These are phyloP conservation scores for Cladochytrium replicatum DNA, from an alignment of 192 early-diverging fungal genomes.

Conservation along the genomic window DNA sequence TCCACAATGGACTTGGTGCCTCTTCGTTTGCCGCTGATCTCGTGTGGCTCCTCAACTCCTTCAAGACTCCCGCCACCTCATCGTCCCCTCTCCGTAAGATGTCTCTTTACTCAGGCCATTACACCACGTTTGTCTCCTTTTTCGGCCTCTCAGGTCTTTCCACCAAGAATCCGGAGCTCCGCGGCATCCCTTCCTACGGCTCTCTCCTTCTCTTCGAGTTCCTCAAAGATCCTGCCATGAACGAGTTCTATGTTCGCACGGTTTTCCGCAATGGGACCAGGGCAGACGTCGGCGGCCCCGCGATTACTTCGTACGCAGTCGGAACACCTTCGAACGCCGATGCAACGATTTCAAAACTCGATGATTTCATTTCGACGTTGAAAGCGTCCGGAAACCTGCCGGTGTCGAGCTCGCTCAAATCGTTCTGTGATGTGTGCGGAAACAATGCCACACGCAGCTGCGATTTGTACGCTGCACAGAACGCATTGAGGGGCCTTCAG, in stretches of 20 bases:
- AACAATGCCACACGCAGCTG: constrained; percentile 7
- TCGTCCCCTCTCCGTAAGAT: constrained; percentile 1
- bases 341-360: not conserved
- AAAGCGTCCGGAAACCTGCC: constrained; percentile 1
- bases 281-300: not conserved
- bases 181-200: constrained; percentile 12
- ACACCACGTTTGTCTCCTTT: constrained; percentile 17
- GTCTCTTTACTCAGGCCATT: constrained; percentile 15
- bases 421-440: constrained; percentile 14
- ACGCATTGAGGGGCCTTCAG: no score
- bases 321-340: not conserved
- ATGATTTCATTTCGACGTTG: no score
- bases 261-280: not conserved
- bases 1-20: constrained; percentile 4
- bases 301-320: not conserved
- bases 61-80: constrained; percentile 6
- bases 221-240: not conserved
- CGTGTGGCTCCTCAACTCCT: not conserved
- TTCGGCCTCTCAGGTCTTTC: constrained; percentile 13
- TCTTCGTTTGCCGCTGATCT: constrained; percentile 2
- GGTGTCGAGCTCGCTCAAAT: not conserved
- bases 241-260: not conserved
- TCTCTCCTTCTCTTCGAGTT: constrained; percentile 17
- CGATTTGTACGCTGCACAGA: no score
- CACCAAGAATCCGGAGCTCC: not conserved